Evolutionary conservation across 208 protist genomes (phyloP).

Genomic region (Novymonas esmeraldas): DNA sequence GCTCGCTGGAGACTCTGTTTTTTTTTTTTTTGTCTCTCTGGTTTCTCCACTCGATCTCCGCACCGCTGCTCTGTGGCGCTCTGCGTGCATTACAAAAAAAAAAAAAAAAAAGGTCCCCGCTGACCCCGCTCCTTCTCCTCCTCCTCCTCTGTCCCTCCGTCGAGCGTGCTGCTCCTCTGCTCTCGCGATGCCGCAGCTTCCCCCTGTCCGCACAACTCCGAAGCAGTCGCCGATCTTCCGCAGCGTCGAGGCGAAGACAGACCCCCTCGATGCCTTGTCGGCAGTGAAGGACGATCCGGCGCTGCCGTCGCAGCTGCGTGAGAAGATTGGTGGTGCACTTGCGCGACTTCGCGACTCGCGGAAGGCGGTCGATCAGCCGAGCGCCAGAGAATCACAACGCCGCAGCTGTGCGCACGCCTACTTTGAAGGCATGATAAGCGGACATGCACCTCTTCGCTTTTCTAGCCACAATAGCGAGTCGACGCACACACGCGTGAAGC

Average conservation of each 20-base stretch:
- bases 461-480: conserved; percentile 14
- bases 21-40: conserved; percentile 1
- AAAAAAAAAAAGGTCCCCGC: too few relatives aligned
- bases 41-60: neutral
- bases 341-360: conserved; percentile 15
- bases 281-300: conserved; percentile 24
- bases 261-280: conserved; percentile 22
- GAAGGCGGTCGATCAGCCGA: neutral
- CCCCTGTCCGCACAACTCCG: conserved; percentile 12
- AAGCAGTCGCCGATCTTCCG: conserved; percentile 16
- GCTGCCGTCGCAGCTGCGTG: conserved; percentile 21
- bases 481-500: conserved; percentile 19
- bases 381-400: neutral
- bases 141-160: neutral
- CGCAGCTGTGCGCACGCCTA: conserved; percentile 24
- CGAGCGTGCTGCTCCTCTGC: neutral
- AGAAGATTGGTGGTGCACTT: conserved; percentile 21
- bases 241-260: conserved; percentile 19
- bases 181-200: conserved; percentile 21
- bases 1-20: neutral
- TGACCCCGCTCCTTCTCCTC: too few relatives aligned
- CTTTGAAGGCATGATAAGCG: conserved; percentile 34
- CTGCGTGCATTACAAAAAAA: too few relatives aligned
- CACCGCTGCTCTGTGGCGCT: too few relatives aligned
- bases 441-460: conserved; percentile 35